Evolutionary conservation across 495 filamentous ascomycete species (phyloP).

Genomic region (Acidiella bohemica): DNA sequence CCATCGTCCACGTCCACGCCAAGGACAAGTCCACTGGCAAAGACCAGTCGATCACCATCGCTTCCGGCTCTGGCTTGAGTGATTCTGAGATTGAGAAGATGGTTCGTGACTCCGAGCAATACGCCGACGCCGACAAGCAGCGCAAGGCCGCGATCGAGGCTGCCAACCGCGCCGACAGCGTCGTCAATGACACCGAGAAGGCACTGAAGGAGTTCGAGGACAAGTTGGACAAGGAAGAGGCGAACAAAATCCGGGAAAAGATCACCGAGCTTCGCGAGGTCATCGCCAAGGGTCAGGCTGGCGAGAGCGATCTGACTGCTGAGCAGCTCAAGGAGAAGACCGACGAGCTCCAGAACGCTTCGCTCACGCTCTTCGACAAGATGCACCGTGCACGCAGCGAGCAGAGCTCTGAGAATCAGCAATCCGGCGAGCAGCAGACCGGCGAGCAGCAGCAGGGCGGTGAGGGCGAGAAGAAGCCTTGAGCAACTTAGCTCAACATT

Average conservation of each 20-base stretch:
- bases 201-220: constrained; percentile 92
- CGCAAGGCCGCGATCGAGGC: constrained; percentile 89
- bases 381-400: constrained; percentile 92
- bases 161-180: constrained; percentile 92
- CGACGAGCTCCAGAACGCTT: constrained; percentile 90
- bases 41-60: constrained; percentile 97
- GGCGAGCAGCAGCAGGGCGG: constrained; percentile 28
- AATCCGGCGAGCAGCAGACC: constrained; percentile 15
- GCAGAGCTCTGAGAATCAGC: constrained; percentile 32
- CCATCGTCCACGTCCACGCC: constrained; percentile 95
- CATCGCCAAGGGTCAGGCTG: constrained; percentile 86
- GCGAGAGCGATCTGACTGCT: constrained; percentile 70
- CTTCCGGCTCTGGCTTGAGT: constrained; percentile 94
- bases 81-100: constrained; percentile 88
- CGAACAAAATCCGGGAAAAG: constrained; percentile 85
- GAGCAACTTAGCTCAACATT: constrained; percentile 24
- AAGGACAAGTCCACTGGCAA: constrained; percentile 99
- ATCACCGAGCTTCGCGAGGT: constrained; percentile 78
- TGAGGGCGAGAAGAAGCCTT: constrained; percentile 81
- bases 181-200: constrained; percentile 96
- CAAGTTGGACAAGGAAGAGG: constrained; percentile 92
- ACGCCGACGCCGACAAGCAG: constrained; percentile 88
- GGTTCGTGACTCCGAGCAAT: constrained; percentile 96
- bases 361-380: constrained; percentile 96
- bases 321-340: constrained; percentile 95